A percentile compares a stretch with the other conserved stretches of the same genome.
These are phyloP conservation scores for Saraca asoca DNA, from an alignment of 331 rosid genomes.

Conservation along the genomic window DNA sequence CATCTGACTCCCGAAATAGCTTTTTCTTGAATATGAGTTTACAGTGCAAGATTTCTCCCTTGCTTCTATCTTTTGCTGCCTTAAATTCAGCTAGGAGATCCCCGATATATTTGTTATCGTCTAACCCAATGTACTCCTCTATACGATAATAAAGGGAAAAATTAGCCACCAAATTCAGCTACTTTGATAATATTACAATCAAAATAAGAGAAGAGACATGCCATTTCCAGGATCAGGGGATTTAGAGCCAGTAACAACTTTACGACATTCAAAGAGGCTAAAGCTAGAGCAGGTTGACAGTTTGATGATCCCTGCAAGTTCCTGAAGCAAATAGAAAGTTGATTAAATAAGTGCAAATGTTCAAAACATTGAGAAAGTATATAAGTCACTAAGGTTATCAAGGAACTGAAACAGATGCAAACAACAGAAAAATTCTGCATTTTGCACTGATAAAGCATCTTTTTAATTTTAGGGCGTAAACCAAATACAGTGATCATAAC, in stretches of 20 bases:
- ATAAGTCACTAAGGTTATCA: too few relatives aligned
- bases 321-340: constrained; percentile 55
- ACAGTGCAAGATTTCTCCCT: constrained; percentile 93
- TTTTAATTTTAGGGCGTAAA: too few relatives aligned
- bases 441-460: neutral
- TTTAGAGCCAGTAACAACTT: constrained; percentile 73
- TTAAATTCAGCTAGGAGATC: constrained; percentile 84
- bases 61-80: constrained; percentile 84
- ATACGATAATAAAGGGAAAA: constrained; percentile 40
- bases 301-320: constrained; percentile 85
- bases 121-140: constrained; percentile 89
- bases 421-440: neutral
- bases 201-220: constrained; percentile 32
- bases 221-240: constrained; percentile 84
- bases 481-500: too few relatives aligned
- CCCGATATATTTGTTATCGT: constrained; percentile 86
- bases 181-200: constrained; percentile 27
- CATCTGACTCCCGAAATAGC: constrained; percentile 90
- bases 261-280: constrained; percentile 82
- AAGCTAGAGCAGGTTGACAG: constrained; percentile 79
- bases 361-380: neutral
- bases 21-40: constrained; percentile 80
- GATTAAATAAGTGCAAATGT: constrained; percentile 23
- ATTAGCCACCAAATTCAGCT: constrained; percentile 33
- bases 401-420: neutral